Evolutionary conservation across 352 stramenopile species (phyloP).

Genomic region (Phytophthora pini): DNA sequence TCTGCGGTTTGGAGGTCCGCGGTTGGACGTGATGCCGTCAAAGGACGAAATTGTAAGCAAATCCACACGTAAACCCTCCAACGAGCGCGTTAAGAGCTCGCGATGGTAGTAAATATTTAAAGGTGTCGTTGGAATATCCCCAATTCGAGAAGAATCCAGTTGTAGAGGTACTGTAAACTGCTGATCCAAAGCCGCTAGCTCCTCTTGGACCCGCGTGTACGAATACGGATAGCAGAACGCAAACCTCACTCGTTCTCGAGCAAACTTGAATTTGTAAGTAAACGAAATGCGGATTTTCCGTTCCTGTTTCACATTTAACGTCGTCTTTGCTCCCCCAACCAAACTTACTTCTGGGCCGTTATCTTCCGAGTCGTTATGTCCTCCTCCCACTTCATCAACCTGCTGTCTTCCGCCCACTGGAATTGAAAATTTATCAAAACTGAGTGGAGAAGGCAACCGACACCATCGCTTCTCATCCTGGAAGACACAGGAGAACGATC

Average conservation of each 20-base stretch:
- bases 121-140: background rate
- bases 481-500: slow-evolving; percentile 49
- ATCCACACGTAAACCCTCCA: slow-evolving; percentile 68
- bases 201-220: slow-evolving; percentile 69
- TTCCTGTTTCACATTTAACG: slow-evolving; percentile 27
- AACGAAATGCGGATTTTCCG: slow-evolving; percentile 66
- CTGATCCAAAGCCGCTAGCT: slow-evolving; percentile 49
- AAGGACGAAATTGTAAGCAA: slow-evolving; percentile 88
- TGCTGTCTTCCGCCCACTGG: slow-evolving; percentile 34
- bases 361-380: slow-evolving; percentile 31
- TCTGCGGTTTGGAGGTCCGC: background rate
- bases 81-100: slow-evolving; percentile 72
- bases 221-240: slow-evolving; percentile 86
- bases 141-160: background rate
- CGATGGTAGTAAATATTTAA: slow-evolving; percentile 83
- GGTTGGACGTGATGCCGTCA: slow-evolving; percentile 45
- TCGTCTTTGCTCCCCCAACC: background rate
- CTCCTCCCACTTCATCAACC: slow-evolving; percentile 42
- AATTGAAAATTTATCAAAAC: slow-evolving; percentile 47
- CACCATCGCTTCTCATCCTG: slow-evolving; percentile 48
- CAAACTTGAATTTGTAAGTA: slow-evolving; percentile 62
- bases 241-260: slow-evolving; percentile 74
- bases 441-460: slow-evolving; percentile 41
- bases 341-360: slow-evolving; percentile 27
- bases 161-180: slow-evolving; percentile 19